Conservation (phyloP, 495 filamentous ascomycete genomes). For the Rostrohypoxylon terebratum region DNA sequence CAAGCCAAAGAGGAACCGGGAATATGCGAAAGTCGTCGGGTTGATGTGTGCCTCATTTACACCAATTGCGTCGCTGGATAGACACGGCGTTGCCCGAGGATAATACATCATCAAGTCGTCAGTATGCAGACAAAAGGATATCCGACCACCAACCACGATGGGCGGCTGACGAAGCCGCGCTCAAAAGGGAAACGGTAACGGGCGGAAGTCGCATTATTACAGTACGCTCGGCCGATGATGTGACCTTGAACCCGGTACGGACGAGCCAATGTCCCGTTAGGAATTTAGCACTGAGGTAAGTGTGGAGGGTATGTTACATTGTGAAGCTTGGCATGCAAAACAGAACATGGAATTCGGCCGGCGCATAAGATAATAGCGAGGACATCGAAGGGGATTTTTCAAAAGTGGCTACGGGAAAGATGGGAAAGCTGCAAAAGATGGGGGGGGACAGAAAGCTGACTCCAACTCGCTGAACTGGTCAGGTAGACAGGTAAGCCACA, state of each 20-base stretch:
- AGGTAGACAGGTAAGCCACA: slow-evolving; percentile 25
- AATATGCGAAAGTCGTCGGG: slow-evolving; percentile 16
- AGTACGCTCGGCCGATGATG: slow-evolving; percentile 37
- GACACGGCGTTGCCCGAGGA: slow-evolving; percentile 7
- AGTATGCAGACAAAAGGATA: slow-evolving; percentile 17
- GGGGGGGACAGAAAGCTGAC: slow-evolving; percentile 5
- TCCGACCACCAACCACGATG: slow-evolving; percentile 26
- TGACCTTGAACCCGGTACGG: slow-evolving; percentile 25
- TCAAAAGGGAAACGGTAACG: slow-evolving; percentile 34
- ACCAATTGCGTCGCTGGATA: slow-evolving; percentile 6
- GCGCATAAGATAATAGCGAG: slow-evolving; percentile 17
- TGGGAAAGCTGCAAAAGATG: slow-evolving; percentile 1
- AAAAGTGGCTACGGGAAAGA: neutral
- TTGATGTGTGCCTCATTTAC: slow-evolving; percentile 9
- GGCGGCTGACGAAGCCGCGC: slow-evolving; percentile 28
- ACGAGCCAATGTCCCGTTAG: slow-evolving; percentile 32
- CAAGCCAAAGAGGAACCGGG: slow-evolving; percentile 9
- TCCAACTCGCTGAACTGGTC: slow-evolving; percentile 11
- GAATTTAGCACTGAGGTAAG: slow-evolving; percentile 18
- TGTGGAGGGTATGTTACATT: slow-evolving; percentile 43
- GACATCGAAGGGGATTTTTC: neutral
- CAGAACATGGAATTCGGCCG: slow-evolving; percentile 30
- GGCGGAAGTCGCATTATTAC: slow-evolving; percentile 34
- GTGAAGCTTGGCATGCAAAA: slow-evolving; percentile 49
- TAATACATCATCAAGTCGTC: slow-evolving; percentile 35